Evolutionary conservation across 2,329 filamentous ascomycete genomes (phyloP), one percentile per base, ranked within the genome.

Genomic region (Verticillium nonalfalfae): DNA sequence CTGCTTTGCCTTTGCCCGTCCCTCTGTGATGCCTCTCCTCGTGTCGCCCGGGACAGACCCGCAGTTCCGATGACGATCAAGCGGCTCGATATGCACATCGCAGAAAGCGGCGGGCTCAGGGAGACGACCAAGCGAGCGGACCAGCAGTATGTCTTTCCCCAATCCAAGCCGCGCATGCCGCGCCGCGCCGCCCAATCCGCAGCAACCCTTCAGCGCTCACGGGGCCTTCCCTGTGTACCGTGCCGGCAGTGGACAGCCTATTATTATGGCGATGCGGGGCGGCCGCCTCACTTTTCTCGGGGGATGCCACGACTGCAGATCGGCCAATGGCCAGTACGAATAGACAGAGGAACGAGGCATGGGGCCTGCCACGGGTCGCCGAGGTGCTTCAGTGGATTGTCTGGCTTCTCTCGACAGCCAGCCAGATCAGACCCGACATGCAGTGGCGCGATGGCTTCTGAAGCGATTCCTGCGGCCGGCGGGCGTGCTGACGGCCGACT

Each of bases 271-370:
- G 26, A 15, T 10, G 63, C 31, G 63, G 63, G 61, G 61, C 63
- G 54, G 57, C 63, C 61, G 63, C 63, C 63, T 64, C 63, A 64
- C 61, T 64, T 56, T 26, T 56, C 57, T 59, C 56, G 26, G n/a
- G 54, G 59, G 57, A 64, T 50, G 40, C 40, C 21, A 18, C 40
- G 18, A n/a, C 15, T 50, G 40, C 18, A 21, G 40, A 50, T 50
- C 40, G 21, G 9, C 40, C 40, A 50, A 50, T 50, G 9, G 18
- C 40, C 40, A 50, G 21, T 21, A 26, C 26, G 26, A 26, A 26
- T 26, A 26, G 26, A 3, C 3, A 26, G 26, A 36, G 35, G 4
- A n/a, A 50, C n/a, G 40, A 50, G 40, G 40, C 40, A 50, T 18
- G 21, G 40, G 40, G 18, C n/a, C 26, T 26, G 26, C 26, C 26